phyloP scores from a whole-genome alignment of 2,329 filamentous ascomycete species.

The Exserohilum rostratum region DNA sequence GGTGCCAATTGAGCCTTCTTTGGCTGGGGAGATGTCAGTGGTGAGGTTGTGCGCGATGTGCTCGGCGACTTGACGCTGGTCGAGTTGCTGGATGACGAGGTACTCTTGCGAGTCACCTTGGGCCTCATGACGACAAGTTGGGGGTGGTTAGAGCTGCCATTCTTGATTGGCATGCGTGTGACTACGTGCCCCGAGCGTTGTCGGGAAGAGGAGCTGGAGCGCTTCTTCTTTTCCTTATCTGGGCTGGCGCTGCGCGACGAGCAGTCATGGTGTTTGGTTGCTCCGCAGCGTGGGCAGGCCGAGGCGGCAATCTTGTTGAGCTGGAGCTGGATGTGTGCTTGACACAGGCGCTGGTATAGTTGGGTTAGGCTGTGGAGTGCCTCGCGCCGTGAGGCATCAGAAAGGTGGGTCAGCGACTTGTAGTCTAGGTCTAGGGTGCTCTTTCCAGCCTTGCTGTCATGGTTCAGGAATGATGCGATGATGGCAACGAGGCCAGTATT shows the following conservation, averaged over 20 bases:
- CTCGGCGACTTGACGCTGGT: constrained; percentile 27
- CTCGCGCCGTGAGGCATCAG: constrained; percentile 54
- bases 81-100: constrained; percentile 29
- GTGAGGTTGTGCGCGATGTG: constrained; percentile 29
- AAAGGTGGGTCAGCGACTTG: constrained; percentile 52
- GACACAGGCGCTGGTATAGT: constrained; percentile 48
- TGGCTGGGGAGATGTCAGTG: constrained; percentile 30
- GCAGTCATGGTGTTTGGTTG: constrained; percentile 32
- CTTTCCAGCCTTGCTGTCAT: constrained; percentile 41
- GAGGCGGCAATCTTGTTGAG: constrained; percentile 31
- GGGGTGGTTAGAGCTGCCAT: constrained; percentile 35
- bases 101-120: constrained; percentile 35
- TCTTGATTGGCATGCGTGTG: constrained; percentile 38
- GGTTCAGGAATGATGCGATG: constrained; percentile 52
- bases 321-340: constrained; percentile 37
- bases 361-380: constrained; percentile 51
- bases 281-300: constrained; percentile 33
- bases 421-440: constrained; percentile 50
- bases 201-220: constrained; percentile 19
- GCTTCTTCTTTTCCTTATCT: constrained; percentile 35
- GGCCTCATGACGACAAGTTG: constrained; percentile 48
- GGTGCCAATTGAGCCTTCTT: constrained; percentile 11
- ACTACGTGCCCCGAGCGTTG: constrained; percentile 37
- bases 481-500: constrained; percentile 56
- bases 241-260: constrained; percentile 19